Evolutionary conservation across 129 eudicot species (phyloP).

Genomic region (Sambucus nigra): DNA sequence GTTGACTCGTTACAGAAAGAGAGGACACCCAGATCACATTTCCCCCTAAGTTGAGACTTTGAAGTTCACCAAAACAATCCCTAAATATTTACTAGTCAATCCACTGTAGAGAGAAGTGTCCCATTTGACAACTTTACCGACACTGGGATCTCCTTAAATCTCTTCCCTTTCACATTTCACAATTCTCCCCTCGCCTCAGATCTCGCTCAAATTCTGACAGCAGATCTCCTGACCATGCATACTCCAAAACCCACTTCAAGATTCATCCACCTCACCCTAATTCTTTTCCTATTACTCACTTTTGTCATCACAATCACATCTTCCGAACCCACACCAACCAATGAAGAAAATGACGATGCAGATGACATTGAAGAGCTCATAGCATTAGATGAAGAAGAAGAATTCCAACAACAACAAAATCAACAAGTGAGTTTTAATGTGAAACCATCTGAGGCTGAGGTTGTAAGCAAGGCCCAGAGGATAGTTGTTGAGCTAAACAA

Average conservation of each 20-base stretch:
- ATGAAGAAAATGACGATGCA: conserved; percentile 34
- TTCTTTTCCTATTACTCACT: conserved; percentile 30
- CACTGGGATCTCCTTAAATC: no score
- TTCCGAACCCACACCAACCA: conserved; percentile 1
- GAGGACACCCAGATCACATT: no score
- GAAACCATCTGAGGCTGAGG: conserved; percentile 56
- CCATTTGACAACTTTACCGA: no score
- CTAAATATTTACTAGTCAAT: no score
- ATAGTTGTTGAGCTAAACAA: conserved; percentile 59
- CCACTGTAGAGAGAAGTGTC: no score
- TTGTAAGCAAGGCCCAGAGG: conserved; percentile 62
- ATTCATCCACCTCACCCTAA: conserved; percentile 23
- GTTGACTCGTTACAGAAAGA: no score
- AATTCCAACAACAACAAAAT: conserved; percentile 8
- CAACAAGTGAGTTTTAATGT: conserved; percentile 8
- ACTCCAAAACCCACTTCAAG: conserved; percentile 44
- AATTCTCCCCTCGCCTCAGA: conserved; percentile 17
- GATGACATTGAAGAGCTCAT: conserved; percentile 65
- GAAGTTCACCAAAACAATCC: no score
- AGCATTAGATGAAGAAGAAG: conserved; percentile 65
- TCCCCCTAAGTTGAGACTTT: no score
- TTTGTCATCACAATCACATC: conserved; percentile 13
- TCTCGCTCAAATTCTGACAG: conserved; percentile 18
- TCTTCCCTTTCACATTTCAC: background rate
- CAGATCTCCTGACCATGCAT: conserved; percentile 25